Conservation (phyloP, 805 yeast genomes). For the Phaffomyces antillensis region DNA sequence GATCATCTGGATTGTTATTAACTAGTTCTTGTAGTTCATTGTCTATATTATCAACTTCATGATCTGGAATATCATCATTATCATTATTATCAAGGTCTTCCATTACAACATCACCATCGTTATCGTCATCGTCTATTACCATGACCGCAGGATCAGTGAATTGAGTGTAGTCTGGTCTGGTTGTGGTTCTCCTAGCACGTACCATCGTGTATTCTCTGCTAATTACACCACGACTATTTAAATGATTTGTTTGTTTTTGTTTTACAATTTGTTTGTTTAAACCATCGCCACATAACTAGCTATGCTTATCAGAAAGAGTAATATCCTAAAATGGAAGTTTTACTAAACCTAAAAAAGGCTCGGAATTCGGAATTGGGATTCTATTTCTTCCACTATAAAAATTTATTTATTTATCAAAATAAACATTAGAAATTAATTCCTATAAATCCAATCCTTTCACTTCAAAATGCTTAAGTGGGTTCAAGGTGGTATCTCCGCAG, state of each 20-base stretch:
- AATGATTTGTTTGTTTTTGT: no score
- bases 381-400: background rate
- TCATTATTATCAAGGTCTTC: background rate
- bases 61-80: background rate
- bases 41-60: slow-evolving; percentile 4
- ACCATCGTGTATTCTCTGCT: background rate
- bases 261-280: no score
- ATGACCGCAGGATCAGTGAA: slow-evolving; percentile 2
- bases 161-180: slow-evolving; percentile 9
- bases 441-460: background rate
- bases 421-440: background rate
- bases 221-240: no score
- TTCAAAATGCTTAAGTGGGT: slow-evolving; percentile 67
- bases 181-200: slow-evolving; percentile 6
- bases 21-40: slow-evolving; percentile 5
- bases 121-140: slow-evolving; percentile 5
- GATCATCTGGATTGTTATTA: background rate
- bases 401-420: no score
- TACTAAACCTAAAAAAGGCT: no score
- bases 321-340: no score
- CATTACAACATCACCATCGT: slow-evolving; percentile 9
- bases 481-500: slow-evolving; percentile 83
- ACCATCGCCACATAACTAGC: no score
- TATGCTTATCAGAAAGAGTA: no score
- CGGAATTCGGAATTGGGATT: background rate